Evolutionary conservation across 768 basidiomycete species (phyloP).

Genomic region (Lactifluus volemus): DNA sequence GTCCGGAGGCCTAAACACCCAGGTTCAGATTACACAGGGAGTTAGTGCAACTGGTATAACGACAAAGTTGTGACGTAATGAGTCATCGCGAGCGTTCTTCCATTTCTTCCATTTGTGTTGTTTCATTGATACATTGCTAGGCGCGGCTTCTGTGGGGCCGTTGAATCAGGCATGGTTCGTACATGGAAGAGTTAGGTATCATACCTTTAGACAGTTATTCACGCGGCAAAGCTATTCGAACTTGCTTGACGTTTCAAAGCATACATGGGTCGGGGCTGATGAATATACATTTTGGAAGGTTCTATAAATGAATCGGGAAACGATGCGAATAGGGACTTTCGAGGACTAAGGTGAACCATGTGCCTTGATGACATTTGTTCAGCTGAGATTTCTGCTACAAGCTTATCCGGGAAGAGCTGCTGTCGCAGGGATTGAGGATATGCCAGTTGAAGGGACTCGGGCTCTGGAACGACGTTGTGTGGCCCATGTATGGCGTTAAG

Average conservation of each 20-base stretch:
- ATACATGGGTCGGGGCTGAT: not conserved
- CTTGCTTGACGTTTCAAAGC: constrained; percentile 4
- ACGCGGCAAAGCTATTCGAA: not conserved
- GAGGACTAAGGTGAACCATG: too few relatives aligned
- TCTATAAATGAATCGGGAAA: not conserved
- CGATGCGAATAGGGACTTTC: not conserved
- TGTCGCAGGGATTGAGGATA: not conserved
- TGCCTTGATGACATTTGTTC: not conserved
- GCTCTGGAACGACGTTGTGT: not conserved
- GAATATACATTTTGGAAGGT: not conserved
- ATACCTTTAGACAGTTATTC: constrained; percentile 1
- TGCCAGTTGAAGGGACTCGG: not conserved
- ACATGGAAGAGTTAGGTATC: not conserved
- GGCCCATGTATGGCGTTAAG: constrained; percentile 5
- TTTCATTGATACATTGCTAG: not conserved
- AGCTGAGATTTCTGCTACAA: not conserved
- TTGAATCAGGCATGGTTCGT: not conserved
- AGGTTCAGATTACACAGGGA: not conserved
- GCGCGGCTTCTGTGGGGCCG: not conserved
- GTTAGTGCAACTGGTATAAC: not conserved
- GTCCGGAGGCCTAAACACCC: not conserved
- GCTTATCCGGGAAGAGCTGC: not conserved
- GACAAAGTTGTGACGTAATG: not conserved
- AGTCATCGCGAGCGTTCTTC: not conserved
- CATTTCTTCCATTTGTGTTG: not conserved